Conservation (phyloP, 1,284 basidiomycete species). For the Microbotryum intermedium region DNA sequence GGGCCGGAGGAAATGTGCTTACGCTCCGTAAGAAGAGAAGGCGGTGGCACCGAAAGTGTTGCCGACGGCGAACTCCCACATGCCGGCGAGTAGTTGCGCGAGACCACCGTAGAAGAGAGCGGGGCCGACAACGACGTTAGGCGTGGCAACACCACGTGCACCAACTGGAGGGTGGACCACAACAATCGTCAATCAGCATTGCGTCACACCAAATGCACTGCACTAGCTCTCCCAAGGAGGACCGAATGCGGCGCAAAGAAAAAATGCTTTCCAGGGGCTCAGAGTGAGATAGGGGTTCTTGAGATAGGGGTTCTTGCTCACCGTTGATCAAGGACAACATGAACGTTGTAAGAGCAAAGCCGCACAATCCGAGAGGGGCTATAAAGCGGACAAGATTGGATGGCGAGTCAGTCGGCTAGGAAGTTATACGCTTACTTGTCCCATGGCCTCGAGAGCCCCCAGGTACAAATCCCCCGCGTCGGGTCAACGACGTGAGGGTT, state of each 20-base stretch:
- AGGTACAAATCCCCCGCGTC: too few relatives aligned
- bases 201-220: too few relatives aligned
- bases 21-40: conserved; percentile 19
- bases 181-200: conserved; percentile 17
- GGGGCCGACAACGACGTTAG: conserved; percentile 75
- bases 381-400: too few relatives aligned
- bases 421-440: too few relatives aligned
- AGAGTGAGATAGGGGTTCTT: too few relatives aligned
- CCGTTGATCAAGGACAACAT: conserved; percentile 44
- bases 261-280: too few relatives aligned
- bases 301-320: not conserved
- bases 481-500: too few relatives aligned
- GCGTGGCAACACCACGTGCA: conserved; percentile 43
- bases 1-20: conserved; percentile 11
- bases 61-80: conserved; percentile 55
- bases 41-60: conserved; percentile 56
- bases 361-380: conserved; percentile 45
- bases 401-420: too few relatives aligned
- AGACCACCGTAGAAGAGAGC: conserved; percentile 63
- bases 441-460: too few relatives aligned
- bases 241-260: too few relatives aligned
- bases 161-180: conserved; percentile 32
- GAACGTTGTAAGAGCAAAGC: conserved; percentile 49
- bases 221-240: too few relatives aligned
- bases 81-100: conserved; percentile 52